Conservation (phyloP, 371 early-diverging fungal species). For the Mitosporidium daphniae region DNA sequence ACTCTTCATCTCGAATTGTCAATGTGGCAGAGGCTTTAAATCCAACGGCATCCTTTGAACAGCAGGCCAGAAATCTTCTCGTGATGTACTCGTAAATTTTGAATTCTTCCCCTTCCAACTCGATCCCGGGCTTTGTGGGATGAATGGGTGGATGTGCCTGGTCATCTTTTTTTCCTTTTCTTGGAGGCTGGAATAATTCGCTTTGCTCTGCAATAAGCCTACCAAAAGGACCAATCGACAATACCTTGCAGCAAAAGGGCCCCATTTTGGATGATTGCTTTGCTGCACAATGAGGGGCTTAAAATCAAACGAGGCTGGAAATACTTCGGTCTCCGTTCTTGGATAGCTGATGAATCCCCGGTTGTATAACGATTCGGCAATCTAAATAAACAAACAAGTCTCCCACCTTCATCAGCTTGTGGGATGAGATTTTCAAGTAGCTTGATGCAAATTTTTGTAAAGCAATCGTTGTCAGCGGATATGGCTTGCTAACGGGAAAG, state of each 20-base stretch:
- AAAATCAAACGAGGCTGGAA: slow-evolving; percentile 31
- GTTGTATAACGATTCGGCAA: slow-evolving; percentile 45
- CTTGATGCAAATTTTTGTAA: slow-evolving; percentile 45
- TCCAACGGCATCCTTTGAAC: slow-evolving; percentile 72
- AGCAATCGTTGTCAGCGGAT: slow-evolving; percentile 77
- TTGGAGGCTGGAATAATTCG: slow-evolving; percentile 30
- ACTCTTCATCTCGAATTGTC: slow-evolving; percentile 22
- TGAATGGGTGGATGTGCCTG: slow-evolving; percentile 98
- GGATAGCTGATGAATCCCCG: slow-evolving; percentile 85
- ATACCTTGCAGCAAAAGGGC: slow-evolving; percentile 23
- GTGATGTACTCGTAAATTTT: slow-evolving; percentile 60
- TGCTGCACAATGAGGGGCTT: slow-evolving; percentile 22
- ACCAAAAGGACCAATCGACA: too few species aligned
- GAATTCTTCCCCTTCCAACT: slow-evolving; percentile 23
- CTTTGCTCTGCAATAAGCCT: too few species aligned
- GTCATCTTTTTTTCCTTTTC: slow-evolving; percentile 67
- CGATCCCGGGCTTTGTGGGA: slow-evolving; percentile 29
- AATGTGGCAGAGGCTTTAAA: slow-evolving; percentile 32
- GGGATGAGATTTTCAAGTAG: slow-evolving; percentile 27
- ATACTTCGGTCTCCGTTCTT: slow-evolving; percentile 92
- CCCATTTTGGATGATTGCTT: slow-evolving; percentile 16
- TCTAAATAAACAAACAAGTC: slow-evolving; percentile 6
- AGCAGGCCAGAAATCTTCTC: slow-evolving; percentile 63
- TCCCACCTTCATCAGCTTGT: slow-evolving; percentile 34
- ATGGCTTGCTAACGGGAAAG: slow-evolving; percentile 16